These are phyloP conservation scores for Cicer bijugum DNA, from an alignment of 306 rosid species.

Conservation along the genomic window DNA sequence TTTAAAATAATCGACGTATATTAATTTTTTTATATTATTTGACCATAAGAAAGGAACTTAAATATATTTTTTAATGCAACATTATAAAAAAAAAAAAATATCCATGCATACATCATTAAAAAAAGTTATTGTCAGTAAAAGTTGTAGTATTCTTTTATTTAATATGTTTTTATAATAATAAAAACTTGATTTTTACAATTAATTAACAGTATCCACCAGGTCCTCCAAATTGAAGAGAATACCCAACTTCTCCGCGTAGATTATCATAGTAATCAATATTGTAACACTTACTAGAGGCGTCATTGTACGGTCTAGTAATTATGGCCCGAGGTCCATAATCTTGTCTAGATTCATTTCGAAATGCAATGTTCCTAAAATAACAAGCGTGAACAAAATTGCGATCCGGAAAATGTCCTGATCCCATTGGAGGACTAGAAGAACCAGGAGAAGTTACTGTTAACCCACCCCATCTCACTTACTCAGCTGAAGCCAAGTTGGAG, in stretches of 20 bases:
- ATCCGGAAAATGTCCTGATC: constrained; percentile 29
- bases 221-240: neutral
- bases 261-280: neutral
- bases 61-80: too few relatives aligned
- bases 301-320: accelerated
- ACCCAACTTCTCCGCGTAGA: neutral
- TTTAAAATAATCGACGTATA: too few relatives aligned
- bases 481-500: neutral
- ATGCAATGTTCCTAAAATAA: neutral
- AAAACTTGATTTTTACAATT: neutral
- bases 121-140: too few relatives aligned
- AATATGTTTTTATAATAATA: too few relatives aligned
- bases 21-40: too few relatives aligned
- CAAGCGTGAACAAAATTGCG: neutral
- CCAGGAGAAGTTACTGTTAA: neutral
- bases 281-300: neutral
- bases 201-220: neutral
- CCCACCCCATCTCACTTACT: constrained; percentile 39
- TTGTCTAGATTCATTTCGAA: neutral
- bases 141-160: too few relatives aligned
- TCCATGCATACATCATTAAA: too few relatives aligned
- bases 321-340: neutral
- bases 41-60: too few relatives aligned
- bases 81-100: too few relatives aligned
- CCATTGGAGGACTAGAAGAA: constrained; percentile 22